Percentiles rank a stretch among this genome's conserved stretches.
Evolutionary conservation across 768 basidiomycete species (phyloP).

Genomic region (Inosperma sp.): DNA sequence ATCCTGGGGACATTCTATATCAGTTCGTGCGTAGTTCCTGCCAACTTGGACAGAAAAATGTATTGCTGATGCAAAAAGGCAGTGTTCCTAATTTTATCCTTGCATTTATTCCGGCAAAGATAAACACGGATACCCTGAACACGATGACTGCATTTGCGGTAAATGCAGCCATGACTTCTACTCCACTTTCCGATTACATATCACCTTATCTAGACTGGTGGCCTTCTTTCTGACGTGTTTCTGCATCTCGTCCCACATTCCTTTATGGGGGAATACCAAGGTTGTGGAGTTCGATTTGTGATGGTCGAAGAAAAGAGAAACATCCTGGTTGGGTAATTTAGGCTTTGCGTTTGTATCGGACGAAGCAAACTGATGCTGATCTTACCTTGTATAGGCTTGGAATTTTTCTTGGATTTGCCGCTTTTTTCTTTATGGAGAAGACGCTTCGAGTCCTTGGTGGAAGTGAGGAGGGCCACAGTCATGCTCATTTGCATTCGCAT

Average conservation of each 20-base stretch:
- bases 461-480: constrained; percentile 48
- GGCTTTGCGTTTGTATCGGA: background rate
- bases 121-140: constrained; percentile 79
- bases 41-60: background rate
- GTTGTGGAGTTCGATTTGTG: constrained; percentile 65
- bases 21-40: constrained; percentile 67
- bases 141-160: constrained; percentile 95
- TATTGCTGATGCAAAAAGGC: background rate
- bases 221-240: constrained; percentile 89
- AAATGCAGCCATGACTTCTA: constrained; percentile 25
- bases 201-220: constrained; percentile 59
- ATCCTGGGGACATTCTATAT: constrained; percentile 93
- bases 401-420: constrained; percentile 81
- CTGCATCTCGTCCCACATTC: constrained; percentile 88
- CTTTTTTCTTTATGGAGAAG: constrained; percentile 94
- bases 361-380: background rate
- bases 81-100: constrained; percentile 94
- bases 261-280: constrained; percentile 85
- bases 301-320: constrained; percentile 90
- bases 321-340: constrained; percentile 75
- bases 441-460: constrained; percentile 75
- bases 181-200: constrained; percentile 2
- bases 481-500: constrained; percentile 61
- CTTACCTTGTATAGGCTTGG: constrained; percentile 51
- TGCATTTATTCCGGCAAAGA: constrained; percentile 87